phyloP scores from a whole-genome alignment of 2,329 filamentous ascomycete genomes.

The Clathrospora elynae region DNA sequence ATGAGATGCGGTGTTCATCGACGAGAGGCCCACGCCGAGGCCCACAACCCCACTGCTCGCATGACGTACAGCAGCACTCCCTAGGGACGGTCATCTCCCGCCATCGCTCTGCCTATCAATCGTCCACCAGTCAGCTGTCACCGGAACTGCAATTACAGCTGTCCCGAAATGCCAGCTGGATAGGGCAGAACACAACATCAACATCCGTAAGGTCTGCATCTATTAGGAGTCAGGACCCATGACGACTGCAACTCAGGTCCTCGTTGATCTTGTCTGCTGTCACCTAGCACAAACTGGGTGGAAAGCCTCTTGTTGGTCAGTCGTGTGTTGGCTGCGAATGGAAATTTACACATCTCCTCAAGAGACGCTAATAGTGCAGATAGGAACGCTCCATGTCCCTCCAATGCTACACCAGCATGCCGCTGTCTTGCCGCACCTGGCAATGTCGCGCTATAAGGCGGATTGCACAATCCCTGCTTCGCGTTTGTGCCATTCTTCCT shows the following conservation, averaged over 20 bases:
- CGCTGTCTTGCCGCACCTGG: slow-evolving; percentile 10
- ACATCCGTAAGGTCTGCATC: slow-evolving; percentile 13
- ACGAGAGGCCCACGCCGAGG: slow-evolving; percentile 5
- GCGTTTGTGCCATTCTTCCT: slow-evolving; percentile 16
- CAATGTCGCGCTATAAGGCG: slow-evolving; percentile 4
- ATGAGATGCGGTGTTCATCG: slow-evolving; percentile 15
- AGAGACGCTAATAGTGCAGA: slow-evolving; percentile 1
- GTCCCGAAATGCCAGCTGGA: slow-evolving; percentile 15
- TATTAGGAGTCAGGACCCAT: slow-evolving; percentile 13
- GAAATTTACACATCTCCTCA: too few relatives aligned
- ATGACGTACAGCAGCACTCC: slow-evolving; percentile 29
- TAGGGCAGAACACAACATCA: slow-evolving; percentile 24
- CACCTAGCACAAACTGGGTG: background rate
- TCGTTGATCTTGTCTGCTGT: slow-evolving; percentile 2
- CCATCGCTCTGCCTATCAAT: slow-evolving; percentile 7
- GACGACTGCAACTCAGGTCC: slow-evolving; percentile 17
- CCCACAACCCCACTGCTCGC: slow-evolving; percentile 12
- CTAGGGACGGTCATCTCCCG: slow-evolving; percentile 14
- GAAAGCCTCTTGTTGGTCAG: slow-evolving; percentile 4
- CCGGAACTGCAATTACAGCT: slow-evolving; percentile 16
- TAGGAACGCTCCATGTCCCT: slow-evolving; percentile 1
- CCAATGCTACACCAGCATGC: slow-evolving; percentile 8
- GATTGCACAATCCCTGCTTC: slow-evolving; percentile 4
- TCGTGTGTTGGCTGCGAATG: slow-evolving; percentile 7
- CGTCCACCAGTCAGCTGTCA: slow-evolving; percentile 24